Base-by-base conservation (phyloP, 2,329 filamentous ascomycete genomes). In the Penicillium olsonii region DNA sequence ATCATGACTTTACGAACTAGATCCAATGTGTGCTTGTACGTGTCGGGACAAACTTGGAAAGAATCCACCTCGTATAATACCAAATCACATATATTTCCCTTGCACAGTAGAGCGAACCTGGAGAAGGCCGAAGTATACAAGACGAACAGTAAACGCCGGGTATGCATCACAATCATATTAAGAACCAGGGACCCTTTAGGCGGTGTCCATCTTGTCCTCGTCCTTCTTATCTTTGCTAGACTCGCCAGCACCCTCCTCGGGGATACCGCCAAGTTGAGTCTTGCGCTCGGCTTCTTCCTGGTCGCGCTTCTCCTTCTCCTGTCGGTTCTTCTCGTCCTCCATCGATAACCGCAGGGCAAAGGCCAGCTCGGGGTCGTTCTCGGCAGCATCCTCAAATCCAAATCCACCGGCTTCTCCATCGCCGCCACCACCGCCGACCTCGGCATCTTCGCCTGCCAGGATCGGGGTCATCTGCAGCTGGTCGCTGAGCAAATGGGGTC, bases 291-390 rank as follows among this genome's bases (percentile, higher is more conserved):
- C 81, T 60, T 80, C 82, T 60, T 89, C 87, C 61, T 89, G 87
- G 56, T 90, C 84, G 63, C 85, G 84, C 62, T 87, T 89, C 66
- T 87, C 84, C 75, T 90, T 90, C 71, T 96, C 92, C 73, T 95
- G 87, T 64, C 94, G 81, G 54, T 92, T 92, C 77, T 95, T 95
- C 75, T 99, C 94, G 70, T 99, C 94, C 71, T 99, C 94, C 83
- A 95, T 90, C 73, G 90, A 95, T 90, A 99, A 96, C 56, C 94
- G 86, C 68, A 99, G 78, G 44, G 94, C 94, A 61, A 99, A 83
- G 18, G 94, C 94, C 66, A 99, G 78, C 72, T 99, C 94, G 3
- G 94, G 94, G 68, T 99, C 94, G 37, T 71, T 68, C 65, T 92
- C 82, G 45, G 87, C 87, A 12, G 92, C 92, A 71, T 97, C 94